phyloP scores from a whole-genome alignment of 2,329 filamentous ascomycete species.

The Trichoderma atrobrunneum region DNA sequence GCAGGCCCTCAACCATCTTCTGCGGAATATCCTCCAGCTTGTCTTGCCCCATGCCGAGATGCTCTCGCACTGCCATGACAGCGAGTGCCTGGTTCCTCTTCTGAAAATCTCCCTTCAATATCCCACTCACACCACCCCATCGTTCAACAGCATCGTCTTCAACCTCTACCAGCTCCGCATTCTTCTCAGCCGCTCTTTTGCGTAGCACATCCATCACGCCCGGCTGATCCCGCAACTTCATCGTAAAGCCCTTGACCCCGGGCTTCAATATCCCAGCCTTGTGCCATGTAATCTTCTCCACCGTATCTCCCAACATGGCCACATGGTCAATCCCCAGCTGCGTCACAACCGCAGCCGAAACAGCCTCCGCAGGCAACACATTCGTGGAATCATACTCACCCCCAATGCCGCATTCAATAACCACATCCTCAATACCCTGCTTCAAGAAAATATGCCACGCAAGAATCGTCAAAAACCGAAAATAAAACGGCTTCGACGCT shows the following conservation, averaged over 20 bases:
- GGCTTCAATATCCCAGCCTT: slow-evolving; percentile 84
- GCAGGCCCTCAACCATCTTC: slow-evolving; percentile 62
- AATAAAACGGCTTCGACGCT: slow-evolving; percentile 79
- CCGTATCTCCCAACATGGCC: slow-evolving; percentile 72
- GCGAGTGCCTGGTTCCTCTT: slow-evolving; percentile 59
- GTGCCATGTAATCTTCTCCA: slow-evolving; percentile 84
- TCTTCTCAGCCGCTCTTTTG: slow-evolving; percentile 57
- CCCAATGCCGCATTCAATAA: slow-evolving; percentile 92
- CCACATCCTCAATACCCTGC: slow-evolving; percentile 72
- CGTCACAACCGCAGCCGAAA: slow-evolving; percentile 70
- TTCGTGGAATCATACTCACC: slow-evolving; percentile 94
- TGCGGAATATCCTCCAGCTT: slow-evolving; percentile 28
- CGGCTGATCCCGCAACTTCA: slow-evolving; percentile 29
- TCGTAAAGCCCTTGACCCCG: slow-evolving; percentile 43
- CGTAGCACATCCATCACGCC: slow-evolving; percentile 53
- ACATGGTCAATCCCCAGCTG: slow-evolving; percentile 85
- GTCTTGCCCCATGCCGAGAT: slow-evolving; percentile 42
- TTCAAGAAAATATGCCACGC: slow-evolving; percentile 79
- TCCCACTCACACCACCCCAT: slow-evolving; percentile 43
- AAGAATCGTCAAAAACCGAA: slow-evolving; percentile 85
- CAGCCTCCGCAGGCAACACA: slow-evolving; percentile 61
- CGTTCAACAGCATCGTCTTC: slow-evolving; percentile 36
- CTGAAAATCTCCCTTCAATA: slow-evolving; percentile 52
- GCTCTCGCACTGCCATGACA: slow-evolving; percentile 53
- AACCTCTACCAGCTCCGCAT: slow-evolving; percentile 43